A percentile compares a stretch with the other conserved stretches of the same genome.
Evolutionary conservation across 2,329 filamentous ascomycete species (phyloP).

Genomic region (Fusarium mundagurra): DNA sequence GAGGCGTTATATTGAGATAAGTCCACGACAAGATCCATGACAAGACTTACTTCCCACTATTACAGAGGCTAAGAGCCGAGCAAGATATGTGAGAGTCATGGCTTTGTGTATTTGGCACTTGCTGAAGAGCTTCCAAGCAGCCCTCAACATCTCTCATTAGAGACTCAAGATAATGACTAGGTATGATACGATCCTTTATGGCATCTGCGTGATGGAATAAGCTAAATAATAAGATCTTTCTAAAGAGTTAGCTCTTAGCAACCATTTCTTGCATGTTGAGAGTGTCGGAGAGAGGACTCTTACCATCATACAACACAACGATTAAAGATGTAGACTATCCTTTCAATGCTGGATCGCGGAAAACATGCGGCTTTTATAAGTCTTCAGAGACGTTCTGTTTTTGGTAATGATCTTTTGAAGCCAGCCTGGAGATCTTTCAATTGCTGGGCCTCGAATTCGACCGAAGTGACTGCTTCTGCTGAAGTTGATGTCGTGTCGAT

Average conservation of each 20-base stretch:
- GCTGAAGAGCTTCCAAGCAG: background rate
- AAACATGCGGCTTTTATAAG: too few species aligned
- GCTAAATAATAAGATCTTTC: fast-evolving
- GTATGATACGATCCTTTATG: background rate
- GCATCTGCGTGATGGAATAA: fast-evolving
- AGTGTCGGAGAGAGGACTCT: background rate
- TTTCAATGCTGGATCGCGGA: background rate
- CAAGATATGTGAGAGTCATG: fast-evolving
- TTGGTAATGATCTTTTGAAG: fast-evolving
- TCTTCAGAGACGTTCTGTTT: fast-evolving
- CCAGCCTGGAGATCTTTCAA: background rate
- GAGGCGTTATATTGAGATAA: background rate
- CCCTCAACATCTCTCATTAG: fast-evolving
- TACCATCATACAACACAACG: background rate
- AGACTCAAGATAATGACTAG: background rate
- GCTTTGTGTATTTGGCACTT: too few species aligned
- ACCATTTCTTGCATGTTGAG: background rate
- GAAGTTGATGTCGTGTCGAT: background rate
- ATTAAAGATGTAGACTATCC: background rate
- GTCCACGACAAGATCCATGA: fast-evolving
- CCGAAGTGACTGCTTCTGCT: background rate
- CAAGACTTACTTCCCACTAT: fast-evolving
- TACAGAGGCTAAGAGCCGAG: background rate
- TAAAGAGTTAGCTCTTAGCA: fast-evolving
- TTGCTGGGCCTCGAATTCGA: too few species aligned